A percentile compares a stretch with the other conserved stretches of the same genome.
Conservation (phyloP, 805 yeast genomes). For the Nakazawaea ernobii region DNA sequence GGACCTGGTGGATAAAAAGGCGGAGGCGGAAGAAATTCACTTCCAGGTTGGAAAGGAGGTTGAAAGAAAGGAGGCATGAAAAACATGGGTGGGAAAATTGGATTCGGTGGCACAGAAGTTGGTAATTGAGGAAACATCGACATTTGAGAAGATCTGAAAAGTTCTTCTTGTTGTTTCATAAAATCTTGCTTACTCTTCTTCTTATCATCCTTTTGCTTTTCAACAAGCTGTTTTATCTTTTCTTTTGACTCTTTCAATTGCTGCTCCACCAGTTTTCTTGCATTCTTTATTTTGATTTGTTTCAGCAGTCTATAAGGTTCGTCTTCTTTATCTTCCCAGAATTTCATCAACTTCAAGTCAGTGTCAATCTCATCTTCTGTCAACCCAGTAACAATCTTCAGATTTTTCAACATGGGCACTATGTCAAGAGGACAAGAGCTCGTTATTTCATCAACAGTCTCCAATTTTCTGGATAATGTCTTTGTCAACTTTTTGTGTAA, state of each 20-base stretch:
- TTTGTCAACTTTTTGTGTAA: neutral
- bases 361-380: constrained; percentile 3
- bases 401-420: neutral
- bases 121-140: neutral
- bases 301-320: neutral
- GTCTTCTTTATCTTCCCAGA: constrained; percentile 9
- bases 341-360: constrained; percentile 1
- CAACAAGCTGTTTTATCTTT: neutral
- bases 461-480: no score
- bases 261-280: neutral
- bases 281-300: neutral
- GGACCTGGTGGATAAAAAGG: neutral
- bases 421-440: neutral
- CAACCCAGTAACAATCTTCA: neutral
- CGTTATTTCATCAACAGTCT: no score
- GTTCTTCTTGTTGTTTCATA: constrained; percentile 13
- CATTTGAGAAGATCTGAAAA: neutral
- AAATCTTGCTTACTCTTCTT: constrained; percentile 22
- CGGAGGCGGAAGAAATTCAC: no score
- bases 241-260: neutral
- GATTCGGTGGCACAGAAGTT: neutral
- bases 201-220: constrained; percentile 20
- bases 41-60: neutral
- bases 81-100: neutral
- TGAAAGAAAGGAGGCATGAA: neutral